Evolutionary conservation across 2,329 filamentous ascomycete genomes (phyloP).

Genomic region (Penicillium rolfsii): DNA sequence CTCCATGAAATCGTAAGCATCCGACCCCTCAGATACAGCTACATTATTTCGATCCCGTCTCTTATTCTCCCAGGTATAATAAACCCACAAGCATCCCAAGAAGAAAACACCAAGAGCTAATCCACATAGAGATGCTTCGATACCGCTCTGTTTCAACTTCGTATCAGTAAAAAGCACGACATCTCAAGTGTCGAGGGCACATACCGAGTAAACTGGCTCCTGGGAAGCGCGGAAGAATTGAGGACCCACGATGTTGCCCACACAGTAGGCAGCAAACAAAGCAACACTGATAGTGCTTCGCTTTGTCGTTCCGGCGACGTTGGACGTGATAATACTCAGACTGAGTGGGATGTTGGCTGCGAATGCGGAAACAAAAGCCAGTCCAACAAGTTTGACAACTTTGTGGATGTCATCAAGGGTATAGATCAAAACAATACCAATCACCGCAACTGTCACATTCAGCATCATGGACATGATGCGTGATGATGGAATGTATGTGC

Average conservation of each 20-base stretch:
- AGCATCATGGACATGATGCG: slow-evolving; percentile 1
- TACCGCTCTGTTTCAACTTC: slow-evolving; percentile 2
- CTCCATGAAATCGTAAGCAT: background rate
- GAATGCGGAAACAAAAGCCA: slow-evolving; percentile 25
- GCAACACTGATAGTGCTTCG: slow-evolving; percentile 37
- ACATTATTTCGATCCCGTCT: slow-evolving; percentile 2
- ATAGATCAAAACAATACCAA: background rate
- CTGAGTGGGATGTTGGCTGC: slow-evolving; percentile 9
- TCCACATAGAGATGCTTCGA: slow-evolving; percentile 4
- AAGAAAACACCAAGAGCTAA: slow-evolving; percentile 6
- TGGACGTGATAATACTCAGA: slow-evolving; percentile 18
- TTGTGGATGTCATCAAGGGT: background rate
- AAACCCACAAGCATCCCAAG: slow-evolving; percentile 3
- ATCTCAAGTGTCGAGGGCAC: background rate
- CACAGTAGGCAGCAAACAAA: slow-evolving; percentile 46
- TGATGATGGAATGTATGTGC: slow-evolving; percentile 1
- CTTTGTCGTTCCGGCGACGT: slow-evolving; percentile 28
- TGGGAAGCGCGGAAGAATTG: slow-evolving; percentile 18
- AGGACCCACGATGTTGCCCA: slow-evolving; percentile 25
- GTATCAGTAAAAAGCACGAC: background rate
- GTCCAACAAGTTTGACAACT: slow-evolving; percentile 7
- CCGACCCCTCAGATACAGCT: background rate
- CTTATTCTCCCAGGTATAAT: slow-evolving; percentile 9
- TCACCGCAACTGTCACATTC: background rate
- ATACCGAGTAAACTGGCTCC: slow-evolving; percentile 3